These are phyloP conservation scores for Ciborinia camelliae DNA, from an alignment of 2,329 filamentous ascomycete species.

Conservation along the genomic window DNA sequence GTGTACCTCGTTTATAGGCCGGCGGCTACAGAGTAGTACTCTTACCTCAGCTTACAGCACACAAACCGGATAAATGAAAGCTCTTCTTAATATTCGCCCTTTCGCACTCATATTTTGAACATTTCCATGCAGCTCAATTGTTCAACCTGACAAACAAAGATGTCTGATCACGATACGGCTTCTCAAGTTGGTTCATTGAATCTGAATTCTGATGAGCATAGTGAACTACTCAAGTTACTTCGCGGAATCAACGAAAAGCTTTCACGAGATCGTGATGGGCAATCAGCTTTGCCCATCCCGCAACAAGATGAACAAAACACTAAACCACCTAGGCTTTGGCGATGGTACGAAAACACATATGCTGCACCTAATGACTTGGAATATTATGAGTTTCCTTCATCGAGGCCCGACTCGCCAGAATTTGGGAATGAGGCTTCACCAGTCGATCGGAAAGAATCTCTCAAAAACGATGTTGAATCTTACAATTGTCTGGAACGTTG, in stretches of 20 bases:
- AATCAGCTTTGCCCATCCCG: background rate
- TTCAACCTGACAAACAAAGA: background rate
- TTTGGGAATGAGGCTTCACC: background rate
- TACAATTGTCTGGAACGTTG: background rate
- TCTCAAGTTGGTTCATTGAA: background rate
- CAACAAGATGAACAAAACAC: background rate
- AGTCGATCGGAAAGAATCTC: background rate
- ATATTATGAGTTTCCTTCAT: background rate
- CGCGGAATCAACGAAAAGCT: background rate
- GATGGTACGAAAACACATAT: background rate
- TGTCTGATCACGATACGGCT: background rate
- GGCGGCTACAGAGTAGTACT: background rate
- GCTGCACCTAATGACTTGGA: no score
- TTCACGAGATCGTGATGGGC: background rate
- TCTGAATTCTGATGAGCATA: background rate
- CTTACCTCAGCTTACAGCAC: background rate
- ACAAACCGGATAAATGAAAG: background rate
- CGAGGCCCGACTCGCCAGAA: background rate
- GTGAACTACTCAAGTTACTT: background rate
- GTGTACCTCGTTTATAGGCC: no score
- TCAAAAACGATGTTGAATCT: background rate
- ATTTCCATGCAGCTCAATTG: background rate
- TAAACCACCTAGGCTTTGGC: no score
- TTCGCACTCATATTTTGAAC: background rate
- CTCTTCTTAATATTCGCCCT: background rate